Evolutionary conservation across 2,329 filamentous ascomycete species (phyloP).

Genomic region (Onygenales sp.): DNA sequence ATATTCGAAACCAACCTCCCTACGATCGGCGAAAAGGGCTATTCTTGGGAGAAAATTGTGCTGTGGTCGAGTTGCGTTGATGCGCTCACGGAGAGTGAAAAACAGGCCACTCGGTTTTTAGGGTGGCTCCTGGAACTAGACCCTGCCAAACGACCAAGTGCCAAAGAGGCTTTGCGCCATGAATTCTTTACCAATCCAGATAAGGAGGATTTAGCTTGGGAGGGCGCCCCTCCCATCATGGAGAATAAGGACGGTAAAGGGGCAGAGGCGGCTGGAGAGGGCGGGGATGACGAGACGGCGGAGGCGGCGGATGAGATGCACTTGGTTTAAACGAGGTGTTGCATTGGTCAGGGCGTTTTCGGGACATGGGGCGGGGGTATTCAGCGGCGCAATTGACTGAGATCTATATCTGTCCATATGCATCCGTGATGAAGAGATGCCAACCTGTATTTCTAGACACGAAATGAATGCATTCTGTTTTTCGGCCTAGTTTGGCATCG

Average conservation of each 20-base stretch:
- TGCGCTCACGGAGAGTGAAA: slow-evolving; percentile 41
- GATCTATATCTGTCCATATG: no score
- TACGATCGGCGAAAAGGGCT: slow-evolving; percentile 76
- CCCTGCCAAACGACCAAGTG: slow-evolving; percentile 31
- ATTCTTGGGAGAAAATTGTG: slow-evolving; percentile 85
- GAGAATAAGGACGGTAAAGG: not conserved
- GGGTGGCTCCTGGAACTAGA: slow-evolving; percentile 36
- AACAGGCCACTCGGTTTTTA: slow-evolving; percentile 36
- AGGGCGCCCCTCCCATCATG: not conserved
- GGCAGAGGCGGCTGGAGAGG: not conserved
- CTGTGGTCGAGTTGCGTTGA: slow-evolving; percentile 84
- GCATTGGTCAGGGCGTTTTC: not conserved
- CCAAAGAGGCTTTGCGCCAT: slow-evolving; percentile 34
- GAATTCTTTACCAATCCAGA: slow-evolving; percentile 35
- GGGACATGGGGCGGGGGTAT: not conserved
- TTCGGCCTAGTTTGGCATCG: not conserved
- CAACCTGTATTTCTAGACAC: no score
- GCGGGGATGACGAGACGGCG: slow-evolving; percentile 3
- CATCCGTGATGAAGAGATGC: no score
- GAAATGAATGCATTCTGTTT: no score
- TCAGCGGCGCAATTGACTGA: not conserved
- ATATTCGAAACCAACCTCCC: slow-evolving; percentile 90
- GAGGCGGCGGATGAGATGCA: slow-evolving; percentile 10
- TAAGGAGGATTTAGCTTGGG: slow-evolving; percentile 15
- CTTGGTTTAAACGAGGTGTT: slow-evolving; percentile 6